These are phyloP conservation scores for Phytophthora multivora DNA, from an alignment of 352 stramenopile species.

Conservation along the genomic window DNA sequence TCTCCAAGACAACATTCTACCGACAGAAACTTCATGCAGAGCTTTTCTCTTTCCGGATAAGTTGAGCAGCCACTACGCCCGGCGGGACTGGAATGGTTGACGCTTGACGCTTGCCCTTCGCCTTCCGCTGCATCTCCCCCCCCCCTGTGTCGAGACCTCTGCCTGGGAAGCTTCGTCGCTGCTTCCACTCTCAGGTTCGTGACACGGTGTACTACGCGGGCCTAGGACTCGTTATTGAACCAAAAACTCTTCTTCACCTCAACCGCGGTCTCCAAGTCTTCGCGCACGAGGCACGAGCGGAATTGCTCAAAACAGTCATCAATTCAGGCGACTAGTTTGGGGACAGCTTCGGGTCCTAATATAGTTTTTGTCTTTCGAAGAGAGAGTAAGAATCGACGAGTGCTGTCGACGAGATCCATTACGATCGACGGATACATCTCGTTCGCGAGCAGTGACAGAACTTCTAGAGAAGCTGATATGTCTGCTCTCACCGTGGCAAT, in stretches of 20 bases:
- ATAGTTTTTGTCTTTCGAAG: slow-evolving; percentile 4
- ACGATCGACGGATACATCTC: slow-evolving; percentile 2
- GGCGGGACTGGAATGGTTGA: background rate
- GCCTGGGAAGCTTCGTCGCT: too few species aligned
- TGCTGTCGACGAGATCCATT: background rate
- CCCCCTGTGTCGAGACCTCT: background rate
- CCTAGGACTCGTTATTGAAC: slow-evolving; percentile 11
- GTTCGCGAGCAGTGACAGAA: slow-evolving; percentile 1
- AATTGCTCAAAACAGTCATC: slow-evolving; percentile 10
- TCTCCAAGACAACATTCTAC: slow-evolving; percentile 3
- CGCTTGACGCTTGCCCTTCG: background rate
- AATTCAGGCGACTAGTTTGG: slow-evolving; percentile 11
- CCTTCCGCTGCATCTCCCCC: background rate
- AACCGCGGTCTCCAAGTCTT: background rate
- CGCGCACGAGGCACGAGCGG: background rate
- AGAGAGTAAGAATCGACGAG: slow-evolving; percentile 1
- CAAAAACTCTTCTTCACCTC: background rate
- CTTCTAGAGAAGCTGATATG: background rate
- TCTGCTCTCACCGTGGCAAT: background rate
- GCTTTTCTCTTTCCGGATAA: slow-evolving; percentile 8
- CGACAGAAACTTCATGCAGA: slow-evolving; percentile 17
- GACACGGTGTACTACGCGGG: slow-evolving; percentile 2
- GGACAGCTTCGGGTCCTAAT: background rate
- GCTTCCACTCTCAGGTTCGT: slow-evolving; percentile 1
- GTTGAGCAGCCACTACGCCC: slow-evolving; percentile 1